A percentile compares a stretch with the other conserved stretches of the same genome.
phyloP scores from a whole-genome alignment of 2,329 filamentous ascomycete genomes.

The Cordyceps cateniannulata region DNA sequence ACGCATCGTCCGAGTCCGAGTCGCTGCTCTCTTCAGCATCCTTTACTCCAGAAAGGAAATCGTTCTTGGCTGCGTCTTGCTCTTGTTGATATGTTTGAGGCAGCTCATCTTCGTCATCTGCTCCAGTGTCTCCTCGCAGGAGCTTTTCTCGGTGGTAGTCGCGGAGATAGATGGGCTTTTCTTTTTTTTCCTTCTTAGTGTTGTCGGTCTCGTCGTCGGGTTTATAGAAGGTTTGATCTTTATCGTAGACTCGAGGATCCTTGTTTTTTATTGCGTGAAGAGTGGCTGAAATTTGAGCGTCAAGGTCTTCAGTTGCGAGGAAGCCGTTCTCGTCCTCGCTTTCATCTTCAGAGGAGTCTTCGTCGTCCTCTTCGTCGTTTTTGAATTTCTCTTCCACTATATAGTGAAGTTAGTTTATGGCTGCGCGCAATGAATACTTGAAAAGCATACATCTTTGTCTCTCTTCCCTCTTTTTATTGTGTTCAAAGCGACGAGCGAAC shows the following conservation, averaged over 20 bases:
- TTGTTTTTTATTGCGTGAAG: constrained; percentile 83
- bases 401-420: constrained; percentile 13
- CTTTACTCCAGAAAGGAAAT: constrained; percentile 75
- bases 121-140: constrained; percentile 62
- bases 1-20: constrained; percentile 53
- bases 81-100: constrained; percentile 78
- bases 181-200: constrained; percentile 47
- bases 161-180: constrained; percentile 77
- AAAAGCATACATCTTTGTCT: constrained; percentile 54
- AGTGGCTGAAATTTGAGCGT: constrained; percentile 81
- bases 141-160: constrained; percentile 92
- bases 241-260: constrained; percentile 86
- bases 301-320: constrained; percentile 76
- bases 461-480: constrained; percentile 97
- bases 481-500: constrained; percentile 81
- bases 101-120: constrained; percentile 50
- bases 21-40: constrained; percentile 43
- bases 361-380: constrained; percentile 42
- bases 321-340: constrained; percentile 88
- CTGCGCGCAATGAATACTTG: constrained; percentile 16
- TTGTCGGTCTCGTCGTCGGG: constrained; percentile 47
- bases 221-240: constrained; percentile 69
- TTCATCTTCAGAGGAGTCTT: constrained; percentile 67
- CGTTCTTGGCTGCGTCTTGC: constrained; percentile 74
- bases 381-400: constrained; percentile 83